Base-by-base conservation (phyloP, 805 yeast genomes). In the Yamadazyma endophytica region DNA sequence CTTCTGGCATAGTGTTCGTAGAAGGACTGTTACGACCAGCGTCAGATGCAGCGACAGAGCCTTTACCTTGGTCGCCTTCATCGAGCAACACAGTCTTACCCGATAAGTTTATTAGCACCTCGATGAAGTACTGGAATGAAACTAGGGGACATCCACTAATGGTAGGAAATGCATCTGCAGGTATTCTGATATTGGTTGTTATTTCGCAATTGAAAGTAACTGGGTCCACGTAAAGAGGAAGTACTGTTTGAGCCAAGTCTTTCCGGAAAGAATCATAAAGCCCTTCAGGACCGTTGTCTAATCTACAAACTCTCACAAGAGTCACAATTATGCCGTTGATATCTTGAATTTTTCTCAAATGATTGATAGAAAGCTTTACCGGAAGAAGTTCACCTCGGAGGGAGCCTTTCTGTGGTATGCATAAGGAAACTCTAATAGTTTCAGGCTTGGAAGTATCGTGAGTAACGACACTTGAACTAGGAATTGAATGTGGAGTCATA, bases 131-230 rank as follows among this genome's bases (percentile, higher is more conserved):
- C 49, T 84, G 90, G 54, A 88, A 88, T 3, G 87, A 70, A 6
- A 87, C 86, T 28, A 80, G 58, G 2, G 76, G 77, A 31, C 84
- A 74, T 1, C 83, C 82, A 12, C 75, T 68, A 9, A 86, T 83
- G 0, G 95, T 84, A 1, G 96, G 94, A 50, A 88, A 86, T 1
- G 84, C 79, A 45, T 88, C 96, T 1, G 82, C 75, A 0, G 97
- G 96, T 0, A 88, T 79, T 39, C 79, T 66, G 13, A 88, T 56
- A 24, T 75, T 71, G 0, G 89, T 75, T 19, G 73, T 74, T 7
- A 81, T 65, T 20, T 74, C 79, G 24, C 79, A 68, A 12, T 67
- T 56, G 23, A 77, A 61, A 1, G 82, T 70, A 9, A 49, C 61
- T 1, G 89, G 86, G 50, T 86, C 89, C n/a, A 86, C 75, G 41